phyloP scores from a whole-genome alignment of 1,284 basidiomycete species.

The Microbotryomycetes sp. region DNA sequence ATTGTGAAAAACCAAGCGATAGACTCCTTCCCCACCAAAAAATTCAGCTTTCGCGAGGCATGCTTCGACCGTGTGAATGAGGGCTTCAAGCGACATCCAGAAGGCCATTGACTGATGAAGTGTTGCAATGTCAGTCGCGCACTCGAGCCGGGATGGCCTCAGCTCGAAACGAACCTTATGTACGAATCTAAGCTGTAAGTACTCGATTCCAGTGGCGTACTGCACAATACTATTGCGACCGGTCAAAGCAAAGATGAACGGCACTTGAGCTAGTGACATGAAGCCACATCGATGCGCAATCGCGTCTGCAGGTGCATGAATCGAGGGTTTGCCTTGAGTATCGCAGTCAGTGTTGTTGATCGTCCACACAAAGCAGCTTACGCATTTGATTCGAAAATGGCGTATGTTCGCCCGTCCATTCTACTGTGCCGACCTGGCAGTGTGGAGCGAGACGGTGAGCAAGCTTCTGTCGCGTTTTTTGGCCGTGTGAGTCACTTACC shows the following conservation, averaged over 20 bases:
- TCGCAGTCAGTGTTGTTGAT: no score
- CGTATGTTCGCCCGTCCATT: background rate
- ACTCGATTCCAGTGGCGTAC: slow-evolving; percentile 28
- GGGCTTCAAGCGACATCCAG: slow-evolving; percentile 15
- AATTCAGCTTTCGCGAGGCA: slow-evolving; percentile 14
- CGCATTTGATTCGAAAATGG: background rate
- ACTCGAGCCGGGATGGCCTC: no score
- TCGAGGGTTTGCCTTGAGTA: background rate
- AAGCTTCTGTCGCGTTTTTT: background rate
- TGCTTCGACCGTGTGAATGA: slow-evolving; percentile 29
- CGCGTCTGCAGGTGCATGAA: slow-evolving; percentile 11
- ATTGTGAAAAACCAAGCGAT: slow-evolving; percentile 11
- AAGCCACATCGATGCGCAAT: slow-evolving; percentile 26
- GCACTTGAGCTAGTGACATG: slow-evolving; percentile 28
- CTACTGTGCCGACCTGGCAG: background rate
- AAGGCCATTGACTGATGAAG: slow-evolving; percentile 6
- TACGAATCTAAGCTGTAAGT: slow-evolving; percentile 12
- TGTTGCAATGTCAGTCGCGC: no score
- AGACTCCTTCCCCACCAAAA: slow-evolving; percentile 17
- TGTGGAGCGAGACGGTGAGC: background rate
- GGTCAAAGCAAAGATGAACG: slow-evolving; percentile 20
- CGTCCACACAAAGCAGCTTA: background rate
- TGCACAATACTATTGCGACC: slow-evolving; percentile 28
- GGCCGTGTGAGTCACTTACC: background rate
- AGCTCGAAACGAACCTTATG: slow-evolving; percentile 10